Base-by-base conservation (phyloP, 805 yeast genomes). In the Suhomyces xylopsoci region DNA sequence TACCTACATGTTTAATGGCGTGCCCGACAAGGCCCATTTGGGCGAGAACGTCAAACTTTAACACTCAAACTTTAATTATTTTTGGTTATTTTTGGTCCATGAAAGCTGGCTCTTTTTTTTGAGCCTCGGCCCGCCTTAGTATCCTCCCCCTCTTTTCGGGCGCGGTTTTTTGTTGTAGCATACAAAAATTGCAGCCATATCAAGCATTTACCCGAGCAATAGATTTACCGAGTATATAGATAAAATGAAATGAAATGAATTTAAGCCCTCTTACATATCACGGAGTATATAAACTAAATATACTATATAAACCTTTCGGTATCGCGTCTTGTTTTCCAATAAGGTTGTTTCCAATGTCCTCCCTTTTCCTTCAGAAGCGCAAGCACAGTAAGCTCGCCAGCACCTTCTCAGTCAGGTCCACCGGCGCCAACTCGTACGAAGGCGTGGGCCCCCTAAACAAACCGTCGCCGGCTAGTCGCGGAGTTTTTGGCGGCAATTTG, bases 401-500 rank as follows among this genome's bases (percentile, higher is more conserved):
- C 14, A 47, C 42, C 24, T 47, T 58, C 45, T 60, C 52, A 5
- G 59, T 60, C 22, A 53, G 54, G 10, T 32, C 56, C 15, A 40
- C 55, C 14, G 47, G 42, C 17, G 55, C 52, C 6, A 32, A 12
- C 26, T 45, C 47, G 22, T 59, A 50, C 42, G 59, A 58, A 41
- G 63, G 63, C 3, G 19, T 58, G 17, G 43, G 48, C 1, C 67
- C 60, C 6, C 56, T 65, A 24, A 51, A 49, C n/a, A 64, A 64
- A 51, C 65, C 67, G 1, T 57, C 60, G 7, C 53, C 59, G 6
- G 49, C 45, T 19, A 55, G 65, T 12, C 60, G 71, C 36, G 77
- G 76, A n/a, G 72, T 70, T n/a, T 74, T 63, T 51, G 78, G 78
- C 1, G 79, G 78, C 1, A 73, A 70, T 45, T 53, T 73, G 15